A percentile compares a stretch with the other conserved stretches of the same genome.
Conservation (phyloP, 345 rosid genomes). For the Eucalyptus guilfoylei region DNA sequence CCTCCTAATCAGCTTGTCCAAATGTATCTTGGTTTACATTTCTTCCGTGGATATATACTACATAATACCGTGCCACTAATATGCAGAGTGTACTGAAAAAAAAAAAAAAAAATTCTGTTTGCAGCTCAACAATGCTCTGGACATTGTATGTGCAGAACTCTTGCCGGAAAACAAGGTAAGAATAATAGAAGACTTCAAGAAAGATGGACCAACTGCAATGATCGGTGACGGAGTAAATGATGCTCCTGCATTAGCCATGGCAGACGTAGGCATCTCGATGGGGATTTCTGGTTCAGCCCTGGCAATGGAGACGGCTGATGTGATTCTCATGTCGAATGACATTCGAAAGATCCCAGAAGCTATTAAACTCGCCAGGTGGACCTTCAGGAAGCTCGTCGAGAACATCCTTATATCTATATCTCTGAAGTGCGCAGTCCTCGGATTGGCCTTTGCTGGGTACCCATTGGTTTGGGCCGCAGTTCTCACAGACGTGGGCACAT, state of each 20-base stretch:
- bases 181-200: conserved; percentile 26
- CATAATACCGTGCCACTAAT: too few relatives aligned
- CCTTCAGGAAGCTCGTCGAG: conserved; percentile 48
- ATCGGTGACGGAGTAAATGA: conserved; percentile 80
- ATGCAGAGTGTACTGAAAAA: background rate
- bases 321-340: conserved; percentile 75
- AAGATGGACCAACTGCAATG: conserved; percentile 65
- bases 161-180: conserved; percentile 61
- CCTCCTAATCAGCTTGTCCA: background rate
- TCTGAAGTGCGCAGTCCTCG: conserved; percentile 49
- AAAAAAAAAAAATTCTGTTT: background rate
- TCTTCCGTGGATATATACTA: background rate
- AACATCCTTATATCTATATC: conserved; percentile 46
- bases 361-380: conserved; percentile 37
- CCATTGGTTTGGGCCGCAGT: conserved; percentile 86
- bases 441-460: conserved; percentile 63
- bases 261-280: conserved; percentile 80
- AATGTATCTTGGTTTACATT: background rate
- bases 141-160: conserved; percentile 49
- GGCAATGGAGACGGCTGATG: conserved; percentile 63
- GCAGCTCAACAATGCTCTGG: conserved; percentile 57
- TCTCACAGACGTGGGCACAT: conserved; percentile 77
- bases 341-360: conserved; percentile 56
- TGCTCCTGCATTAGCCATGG: conserved; percentile 78
- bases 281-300: conserved; percentile 81